Conservation (phyloP, 371 early-diverging fungal genomes). For the Mortierella sp. region DNA sequence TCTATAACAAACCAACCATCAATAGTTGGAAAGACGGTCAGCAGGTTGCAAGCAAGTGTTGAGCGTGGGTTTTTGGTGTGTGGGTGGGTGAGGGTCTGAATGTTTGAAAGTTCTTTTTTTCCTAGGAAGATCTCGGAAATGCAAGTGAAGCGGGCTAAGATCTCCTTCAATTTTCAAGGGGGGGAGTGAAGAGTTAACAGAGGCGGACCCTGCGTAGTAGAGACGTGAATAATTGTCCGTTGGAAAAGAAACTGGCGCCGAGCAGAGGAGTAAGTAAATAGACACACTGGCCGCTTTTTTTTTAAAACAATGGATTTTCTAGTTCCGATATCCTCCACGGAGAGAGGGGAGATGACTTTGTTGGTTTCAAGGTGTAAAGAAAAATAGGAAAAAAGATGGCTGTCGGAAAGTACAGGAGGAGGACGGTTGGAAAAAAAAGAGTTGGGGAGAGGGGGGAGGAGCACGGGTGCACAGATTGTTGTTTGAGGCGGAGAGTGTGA, state of each 20-base stretch:
- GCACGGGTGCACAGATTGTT: not conserved
- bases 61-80: not conserved
- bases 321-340: slow-evolving; percentile 20
- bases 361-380: not conserved
- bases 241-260: not conserved
- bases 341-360: not conserved
- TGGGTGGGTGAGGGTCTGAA: not conserved
- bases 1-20: not conserved
- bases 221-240: not conserved
- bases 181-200: not conserved
- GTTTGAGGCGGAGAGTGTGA: not conserved
- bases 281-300: not conserved
- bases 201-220: not conserved
- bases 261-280: not conserved
- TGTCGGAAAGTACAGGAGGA: slow-evolving; percentile 1
- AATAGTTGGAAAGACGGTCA: not conserved
- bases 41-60: not conserved
- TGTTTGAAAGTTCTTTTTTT: not conserved
- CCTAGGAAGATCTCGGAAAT: slow-evolving; percentile 2
- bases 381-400: not conserved
- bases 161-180: not conserved
- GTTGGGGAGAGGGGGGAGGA: slow-evolving; percentile 1
- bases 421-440: not conserved
- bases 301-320: not conserved
- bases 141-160: not conserved